A percentile compares a stretch with the other conserved stretches of the same genome.
Evolutionary conservation across 768 basidiomycete species (phyloP).

Genomic region (Lepiota brunneoincarnata): DNA sequence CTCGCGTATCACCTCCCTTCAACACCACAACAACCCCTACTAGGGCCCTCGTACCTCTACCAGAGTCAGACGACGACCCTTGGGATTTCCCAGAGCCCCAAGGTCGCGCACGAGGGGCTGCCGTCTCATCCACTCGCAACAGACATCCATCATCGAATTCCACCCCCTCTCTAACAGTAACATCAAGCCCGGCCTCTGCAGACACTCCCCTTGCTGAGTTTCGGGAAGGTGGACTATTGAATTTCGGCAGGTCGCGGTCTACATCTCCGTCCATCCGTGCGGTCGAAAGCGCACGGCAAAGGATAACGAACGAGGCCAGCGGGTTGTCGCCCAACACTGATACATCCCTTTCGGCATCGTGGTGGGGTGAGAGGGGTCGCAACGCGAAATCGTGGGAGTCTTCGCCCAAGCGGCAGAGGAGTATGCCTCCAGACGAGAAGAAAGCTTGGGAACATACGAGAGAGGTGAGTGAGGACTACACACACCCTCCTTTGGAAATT

Average conservation of each 20-base stretch:
- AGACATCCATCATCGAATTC: not conserved
- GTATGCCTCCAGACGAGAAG: slow-evolving; percentile 11
- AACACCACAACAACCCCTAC: slow-evolving; percentile 13
- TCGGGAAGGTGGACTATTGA: not conserved
- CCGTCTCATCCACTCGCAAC: not conserved
- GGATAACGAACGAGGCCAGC: slow-evolving; percentile 4
- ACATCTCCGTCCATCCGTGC: not conserved
- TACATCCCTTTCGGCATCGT: slow-evolving; percentile 12
- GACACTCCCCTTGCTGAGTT: not conserved
- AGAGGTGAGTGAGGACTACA: slow-evolving; percentile 5
- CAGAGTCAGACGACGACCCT: slow-evolving; percentile 1
- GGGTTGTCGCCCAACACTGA: not conserved
- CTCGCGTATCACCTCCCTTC: slow-evolving; percentile 15
- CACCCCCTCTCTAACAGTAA: not conserved
- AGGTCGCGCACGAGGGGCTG: not conserved
- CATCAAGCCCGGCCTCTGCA: slow-evolving; percentile 9
- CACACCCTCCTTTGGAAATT: not conserved
- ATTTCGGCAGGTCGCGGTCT: not conserved
- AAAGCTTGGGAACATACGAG: slow-evolving; percentile 13
- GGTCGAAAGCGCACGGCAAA: not conserved
- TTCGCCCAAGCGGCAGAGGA: slow-evolving; percentile 8
- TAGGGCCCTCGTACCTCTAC: slow-evolving; percentile 9
- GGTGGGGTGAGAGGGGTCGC: slow-evolving; percentile 14
- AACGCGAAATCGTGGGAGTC: slow-evolving; percentile 12
- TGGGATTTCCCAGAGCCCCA: not conserved